These are phyloP conservation scores for Candida glucosophila DNA, from an alignment of 1,139 yeast genomes.

Conservation along the genomic window DNA sequence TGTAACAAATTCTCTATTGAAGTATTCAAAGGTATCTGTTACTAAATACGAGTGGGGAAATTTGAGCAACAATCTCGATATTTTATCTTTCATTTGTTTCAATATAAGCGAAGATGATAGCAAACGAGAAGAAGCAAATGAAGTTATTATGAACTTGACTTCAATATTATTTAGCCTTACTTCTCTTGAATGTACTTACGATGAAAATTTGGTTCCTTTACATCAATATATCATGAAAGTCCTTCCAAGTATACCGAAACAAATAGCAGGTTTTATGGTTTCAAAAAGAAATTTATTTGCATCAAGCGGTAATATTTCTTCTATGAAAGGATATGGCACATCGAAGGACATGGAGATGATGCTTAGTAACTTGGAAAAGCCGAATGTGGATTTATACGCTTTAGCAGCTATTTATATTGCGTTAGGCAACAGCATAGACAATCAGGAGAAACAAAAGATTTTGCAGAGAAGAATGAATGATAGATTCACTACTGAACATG, in stretches of 20 bases:
- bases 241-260: constrained; percentile 5
- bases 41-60: no score
- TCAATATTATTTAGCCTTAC: no score
- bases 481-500: constrained; percentile 7
- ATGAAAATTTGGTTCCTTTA: no score
- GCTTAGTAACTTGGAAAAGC: constrained; percentile 3
- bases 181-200: no score
- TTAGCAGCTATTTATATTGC: constrained; percentile 22
- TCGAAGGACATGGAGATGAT: constrained; percentile 7
- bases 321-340: constrained; percentile 17
- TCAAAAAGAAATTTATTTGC: constrained; percentile 26
- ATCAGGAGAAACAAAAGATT: constrained; percentile 9
- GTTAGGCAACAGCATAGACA: constrained; percentile 28
- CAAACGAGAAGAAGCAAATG: no score
- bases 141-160: no score
- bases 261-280: constrained; percentile 6
- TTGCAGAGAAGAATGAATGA: constrained; percentile 9
- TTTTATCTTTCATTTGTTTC: no score
- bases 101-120: no score
- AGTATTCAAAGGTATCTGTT: no score
- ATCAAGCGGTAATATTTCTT: constrained; percentile 27
- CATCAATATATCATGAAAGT: constrained; percentile 4
- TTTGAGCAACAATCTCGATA: no score
- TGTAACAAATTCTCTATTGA: no score
- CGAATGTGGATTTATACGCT: constrained; percentile 16